phyloP scores from a whole-genome alignment of 768 basidiomycete genomes.

The Boletales sp. region DNA sequence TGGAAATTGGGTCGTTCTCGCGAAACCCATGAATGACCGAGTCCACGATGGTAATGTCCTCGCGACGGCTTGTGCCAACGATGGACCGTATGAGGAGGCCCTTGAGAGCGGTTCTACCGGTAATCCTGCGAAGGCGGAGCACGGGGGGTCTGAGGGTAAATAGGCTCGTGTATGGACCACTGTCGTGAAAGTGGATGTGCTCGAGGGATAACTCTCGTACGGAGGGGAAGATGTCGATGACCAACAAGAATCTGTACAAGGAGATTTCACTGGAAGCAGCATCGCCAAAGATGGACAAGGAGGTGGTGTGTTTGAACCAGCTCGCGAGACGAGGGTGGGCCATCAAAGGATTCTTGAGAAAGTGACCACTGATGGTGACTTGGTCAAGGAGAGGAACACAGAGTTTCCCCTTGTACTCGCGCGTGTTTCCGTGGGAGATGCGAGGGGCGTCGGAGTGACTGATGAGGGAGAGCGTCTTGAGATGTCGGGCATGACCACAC shows the following conservation, averaged over 20 bases:
- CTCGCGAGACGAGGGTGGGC: constrained; percentile 1
- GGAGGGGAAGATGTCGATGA: constrained; percentile 1
- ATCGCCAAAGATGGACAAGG: constrained; percentile 1
- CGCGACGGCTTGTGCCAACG: background rate
- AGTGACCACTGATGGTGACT: background rate
- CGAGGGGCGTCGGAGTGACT: background rate
- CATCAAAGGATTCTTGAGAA: constrained; percentile 6
- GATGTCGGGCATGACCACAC: background rate
- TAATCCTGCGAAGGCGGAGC: constrained; percentile 1
- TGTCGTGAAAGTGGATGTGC: constrained; percentile 5
- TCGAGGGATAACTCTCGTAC: constrained; percentile 4
- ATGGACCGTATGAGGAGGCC: background rate
- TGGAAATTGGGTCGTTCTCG: background rate
- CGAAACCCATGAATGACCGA: constrained; percentile 1
- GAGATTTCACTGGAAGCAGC: background rate
- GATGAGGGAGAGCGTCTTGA: constrained; percentile 1
- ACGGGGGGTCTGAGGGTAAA: background rate
- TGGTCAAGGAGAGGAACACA: background rate
- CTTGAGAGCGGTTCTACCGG: background rate
- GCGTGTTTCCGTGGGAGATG: background rate
- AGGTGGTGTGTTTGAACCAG: constrained; percentile 6
- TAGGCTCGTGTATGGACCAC: background rate
- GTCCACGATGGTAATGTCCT: constrained; percentile 2
- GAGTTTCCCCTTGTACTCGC: constrained; percentile 6
- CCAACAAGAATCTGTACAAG: constrained; percentile 2